Conservation (phyloP, 2,329 filamentous ascomycete species). For the Talaromyces marneffei region DNA sequence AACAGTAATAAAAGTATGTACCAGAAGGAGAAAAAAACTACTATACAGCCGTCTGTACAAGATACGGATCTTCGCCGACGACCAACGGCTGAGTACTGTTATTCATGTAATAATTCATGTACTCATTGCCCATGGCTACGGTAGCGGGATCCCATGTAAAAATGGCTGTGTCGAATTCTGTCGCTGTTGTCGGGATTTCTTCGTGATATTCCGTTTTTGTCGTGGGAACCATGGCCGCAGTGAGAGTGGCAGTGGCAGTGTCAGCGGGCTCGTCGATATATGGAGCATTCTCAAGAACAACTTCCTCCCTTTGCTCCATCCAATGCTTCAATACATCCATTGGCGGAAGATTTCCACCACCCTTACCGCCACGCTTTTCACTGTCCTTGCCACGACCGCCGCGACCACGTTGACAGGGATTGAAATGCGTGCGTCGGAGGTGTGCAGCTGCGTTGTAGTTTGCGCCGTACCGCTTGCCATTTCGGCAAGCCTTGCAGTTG, state of each 20-base stretch:
- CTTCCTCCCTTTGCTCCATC: constrained; percentile 54
- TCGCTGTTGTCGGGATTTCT: constrained; percentile 9
- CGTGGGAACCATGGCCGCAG: not conserved
- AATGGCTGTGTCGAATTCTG: constrained; percentile 18
- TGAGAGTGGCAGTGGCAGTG: constrained; percentile 16
- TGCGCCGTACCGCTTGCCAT: constrained; percentile 73
- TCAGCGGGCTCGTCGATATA: constrained; percentile 22
- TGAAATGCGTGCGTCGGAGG: constrained; percentile 81
- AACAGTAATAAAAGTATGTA: constrained; percentile 12
- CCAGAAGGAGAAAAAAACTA: constrained; percentile 14
- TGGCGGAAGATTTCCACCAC: constrained; percentile 55
- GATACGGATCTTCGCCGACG: constrained; percentile 31
- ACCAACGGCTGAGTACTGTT: constrained; percentile 22
- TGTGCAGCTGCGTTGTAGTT: constrained; percentile 96
- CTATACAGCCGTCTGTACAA: constrained; percentile 30
- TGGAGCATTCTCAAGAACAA: constrained; percentile 33
- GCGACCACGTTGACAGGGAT: constrained; percentile 50
- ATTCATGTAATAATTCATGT: constrained; percentile 17
- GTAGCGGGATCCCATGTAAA: constrained; percentile 25
- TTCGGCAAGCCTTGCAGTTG: constrained; percentile 77
- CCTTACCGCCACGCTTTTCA: constrained; percentile 50
- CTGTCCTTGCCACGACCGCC: constrained; percentile 51
- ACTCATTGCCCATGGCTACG: constrained; percentile 24
- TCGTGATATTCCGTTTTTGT: constrained; percentile 11
- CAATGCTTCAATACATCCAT: constrained; percentile 58